These are phyloP conservation scores for Byssoonygena ceratinophila DNA, from an alignment of 2,329 filamentous ascomycete genomes.

Conservation along the genomic window DNA sequence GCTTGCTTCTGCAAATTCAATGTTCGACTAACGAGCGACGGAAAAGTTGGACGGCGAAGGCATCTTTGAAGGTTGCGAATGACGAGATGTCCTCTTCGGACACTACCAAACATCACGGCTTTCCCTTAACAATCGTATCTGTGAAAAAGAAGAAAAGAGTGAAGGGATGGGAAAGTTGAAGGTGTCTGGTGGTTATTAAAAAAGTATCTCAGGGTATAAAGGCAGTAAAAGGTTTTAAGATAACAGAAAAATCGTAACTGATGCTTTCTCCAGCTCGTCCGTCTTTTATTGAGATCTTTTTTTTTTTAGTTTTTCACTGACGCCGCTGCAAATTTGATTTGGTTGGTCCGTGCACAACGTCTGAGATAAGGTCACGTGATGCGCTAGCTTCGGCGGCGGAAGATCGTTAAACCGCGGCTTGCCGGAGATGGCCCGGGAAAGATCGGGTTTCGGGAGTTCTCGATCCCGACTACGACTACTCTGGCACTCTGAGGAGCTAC, in stretches of 20 bases:
- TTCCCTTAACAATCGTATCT: too few relatives aligned
- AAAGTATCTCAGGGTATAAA: background rate
- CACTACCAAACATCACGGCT: slow-evolving; percentile 29
- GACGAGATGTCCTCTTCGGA: slow-evolving; percentile 31
- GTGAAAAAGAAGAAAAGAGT: background rate
- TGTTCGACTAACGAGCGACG: slow-evolving; percentile 19
- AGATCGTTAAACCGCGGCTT: too few relatives aligned
- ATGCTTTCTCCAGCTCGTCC: background rate
- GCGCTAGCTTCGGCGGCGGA: too few relatives aligned
- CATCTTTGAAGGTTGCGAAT: slow-evolving; percentile 30
- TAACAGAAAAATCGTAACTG: background rate
- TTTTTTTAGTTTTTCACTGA: background rate
- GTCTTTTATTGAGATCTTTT: background rate
- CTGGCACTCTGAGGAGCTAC: too few relatives aligned
- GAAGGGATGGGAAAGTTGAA: background rate
- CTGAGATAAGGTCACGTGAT: too few relatives aligned
- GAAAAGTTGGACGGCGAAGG: slow-evolving; percentile 24
- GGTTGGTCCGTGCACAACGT: background rate
- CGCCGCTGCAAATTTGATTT: background rate
- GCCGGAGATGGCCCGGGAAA: background rate
- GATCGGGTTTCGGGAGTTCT: too few relatives aligned
- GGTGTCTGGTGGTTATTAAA: background rate
- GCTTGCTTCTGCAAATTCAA: slow-evolving; percentile 20
- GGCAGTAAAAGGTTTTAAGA: too few relatives aligned
- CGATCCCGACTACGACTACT: too few relatives aligned